Conservation (phyloP, 352 stramenopile genomes). For the Albugo candida region DNA sequence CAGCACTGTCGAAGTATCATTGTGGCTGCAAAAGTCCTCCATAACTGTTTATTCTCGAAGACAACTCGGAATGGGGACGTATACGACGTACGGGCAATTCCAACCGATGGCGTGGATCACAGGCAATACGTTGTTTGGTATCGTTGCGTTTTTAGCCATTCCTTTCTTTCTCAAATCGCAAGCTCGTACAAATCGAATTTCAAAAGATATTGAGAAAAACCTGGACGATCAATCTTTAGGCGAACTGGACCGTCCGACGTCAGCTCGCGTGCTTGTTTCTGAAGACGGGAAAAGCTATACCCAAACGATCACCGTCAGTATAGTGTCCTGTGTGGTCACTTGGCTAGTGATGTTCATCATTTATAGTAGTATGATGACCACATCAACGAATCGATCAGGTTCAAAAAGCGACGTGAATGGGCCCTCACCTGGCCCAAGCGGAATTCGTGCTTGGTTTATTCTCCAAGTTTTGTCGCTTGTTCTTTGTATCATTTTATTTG, state of each 20-base stretch:
- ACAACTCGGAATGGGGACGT: slow-evolving; percentile 3
- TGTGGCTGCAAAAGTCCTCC: slow-evolving; percentile 11
- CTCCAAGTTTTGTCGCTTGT: slow-evolving; percentile 38
- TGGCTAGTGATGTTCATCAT: background rate
- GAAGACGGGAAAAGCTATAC: background rate
- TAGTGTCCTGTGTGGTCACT: background rate
- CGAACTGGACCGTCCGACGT: background rate
- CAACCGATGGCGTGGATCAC: slow-evolving; percentile 39
- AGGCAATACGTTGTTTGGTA: slow-evolving; percentile 61
- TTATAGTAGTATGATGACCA: background rate
- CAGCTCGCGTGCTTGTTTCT: no score
- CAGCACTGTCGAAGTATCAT: slow-evolving; percentile 20
- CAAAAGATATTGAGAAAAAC: background rate
- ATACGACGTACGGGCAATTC: slow-evolving; percentile 4
- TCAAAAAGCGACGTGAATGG: no score
- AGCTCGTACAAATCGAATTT: slow-evolving; percentile 20
- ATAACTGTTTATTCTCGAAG: background rate
- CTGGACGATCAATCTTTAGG: background rate
- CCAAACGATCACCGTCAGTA: background rate
- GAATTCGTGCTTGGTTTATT: slow-evolving; percentile 24
- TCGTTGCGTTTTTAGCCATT: slow-evolving; percentile 35
- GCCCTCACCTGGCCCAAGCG: background rate
- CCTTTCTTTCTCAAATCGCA: slow-evolving; percentile 55
- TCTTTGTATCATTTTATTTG: slow-evolving; percentile 37
- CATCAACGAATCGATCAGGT: background rate